Percentiles rank a stretch among this genome's conserved stretches.
These are phyloP conservation scores for Alternaria rosae DNA, from an alignment of 2,329 filamentous ascomycete genomes.

Conservation along the genomic window DNA sequence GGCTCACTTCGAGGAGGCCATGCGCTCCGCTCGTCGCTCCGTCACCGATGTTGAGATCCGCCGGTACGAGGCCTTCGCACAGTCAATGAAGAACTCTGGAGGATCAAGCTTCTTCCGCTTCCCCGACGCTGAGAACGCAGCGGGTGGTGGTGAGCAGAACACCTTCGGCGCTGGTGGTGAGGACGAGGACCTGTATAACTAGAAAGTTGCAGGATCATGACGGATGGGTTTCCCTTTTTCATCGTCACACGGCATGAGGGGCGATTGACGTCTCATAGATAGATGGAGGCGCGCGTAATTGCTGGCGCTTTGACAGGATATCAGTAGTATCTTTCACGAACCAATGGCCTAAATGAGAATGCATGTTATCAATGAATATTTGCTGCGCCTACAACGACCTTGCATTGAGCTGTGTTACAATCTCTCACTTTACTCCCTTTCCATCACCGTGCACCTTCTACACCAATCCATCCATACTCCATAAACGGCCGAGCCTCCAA, in stretches of 20 bases:
- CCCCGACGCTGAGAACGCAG: constrained; percentile 64
- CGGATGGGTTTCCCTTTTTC: constrained; percentile 21
- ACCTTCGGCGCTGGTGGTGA: constrained; percentile 85
- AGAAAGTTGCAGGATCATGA: constrained; percentile 53
- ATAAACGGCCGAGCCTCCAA: not conserved
- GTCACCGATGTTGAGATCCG: constrained; percentile 97
- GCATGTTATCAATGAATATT: constrained; percentile 9
- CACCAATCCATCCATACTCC: not conserved
- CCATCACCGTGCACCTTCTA: not conserved
- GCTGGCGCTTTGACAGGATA: constrained; percentile 12
- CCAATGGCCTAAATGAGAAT: constrained; percentile 17
- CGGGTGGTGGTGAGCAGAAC: constrained; percentile 55
- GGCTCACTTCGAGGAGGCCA: constrained; percentile 98
- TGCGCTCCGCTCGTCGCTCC: constrained; percentile 91
- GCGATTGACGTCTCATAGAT: constrained; percentile 15
- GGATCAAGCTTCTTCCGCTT: constrained; percentile 99
- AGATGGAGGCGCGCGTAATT: constrained; percentile 29
- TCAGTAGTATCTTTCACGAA: constrained; percentile 9
- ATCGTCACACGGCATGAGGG: constrained; percentile 19
- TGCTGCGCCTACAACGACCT: not conserved
- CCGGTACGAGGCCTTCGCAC: constrained; percentile 96
- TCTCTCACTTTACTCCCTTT: not conserved
- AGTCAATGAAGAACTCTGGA: constrained; percentile 98
- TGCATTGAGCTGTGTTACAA: not conserved
- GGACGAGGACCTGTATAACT: constrained; percentile 97